phyloP scores from a whole-genome alignment of 345 rosid species.

The Murraya paniculata region DNA sequence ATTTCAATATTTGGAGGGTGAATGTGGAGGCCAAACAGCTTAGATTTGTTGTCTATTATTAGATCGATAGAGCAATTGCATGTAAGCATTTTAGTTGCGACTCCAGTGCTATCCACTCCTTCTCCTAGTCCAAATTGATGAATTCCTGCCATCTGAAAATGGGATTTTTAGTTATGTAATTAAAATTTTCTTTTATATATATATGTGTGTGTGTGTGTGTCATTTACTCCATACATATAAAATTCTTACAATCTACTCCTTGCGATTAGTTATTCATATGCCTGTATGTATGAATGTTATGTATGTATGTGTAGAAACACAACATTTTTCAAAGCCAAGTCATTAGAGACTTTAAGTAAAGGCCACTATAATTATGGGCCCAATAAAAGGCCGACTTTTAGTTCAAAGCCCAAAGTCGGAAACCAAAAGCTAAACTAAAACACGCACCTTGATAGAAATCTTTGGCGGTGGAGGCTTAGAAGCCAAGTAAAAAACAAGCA shows the following conservation, averaged over 20 bases:
- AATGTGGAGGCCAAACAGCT: slow-evolving; percentile 72
- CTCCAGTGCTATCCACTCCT: slow-evolving; percentile 76
- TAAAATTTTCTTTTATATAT: not conserved
- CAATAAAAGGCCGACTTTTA: too few species aligned
- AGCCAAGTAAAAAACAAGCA: slow-evolving; percentile 72
- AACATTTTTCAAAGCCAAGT: too few species aligned
- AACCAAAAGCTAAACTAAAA: too few species aligned
- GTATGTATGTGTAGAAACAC: too few species aligned
- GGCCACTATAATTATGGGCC: too few species aligned
- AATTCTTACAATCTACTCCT: too few species aligned
- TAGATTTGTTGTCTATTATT: slow-evolving; percentile 69
- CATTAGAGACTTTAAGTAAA: too few species aligned
- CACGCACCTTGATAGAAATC: slow-evolving; percentile 55
- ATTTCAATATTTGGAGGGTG: slow-evolving; percentile 54
- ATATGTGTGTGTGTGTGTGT: too few species aligned
- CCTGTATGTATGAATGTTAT: too few species aligned
- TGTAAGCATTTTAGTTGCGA: slow-evolving; percentile 64
- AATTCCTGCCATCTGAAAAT: slow-evolving; percentile 52
- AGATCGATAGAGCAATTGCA: slow-evolving; percentile 61
- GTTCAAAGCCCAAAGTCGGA: too few species aligned
- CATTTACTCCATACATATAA: too few species aligned
- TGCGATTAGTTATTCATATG: too few species aligned
- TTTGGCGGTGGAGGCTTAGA: slow-evolving; percentile 78
- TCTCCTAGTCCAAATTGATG: slow-evolving; percentile 56
- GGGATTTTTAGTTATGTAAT: not conserved